A percentile compares a stretch with the other conserved stretches of the same genome.
These are phyloP conservation scores for Yarrowia keelungensis DNA, from an alignment of 805 yeast species.

Conservation along the genomic window DNA sequence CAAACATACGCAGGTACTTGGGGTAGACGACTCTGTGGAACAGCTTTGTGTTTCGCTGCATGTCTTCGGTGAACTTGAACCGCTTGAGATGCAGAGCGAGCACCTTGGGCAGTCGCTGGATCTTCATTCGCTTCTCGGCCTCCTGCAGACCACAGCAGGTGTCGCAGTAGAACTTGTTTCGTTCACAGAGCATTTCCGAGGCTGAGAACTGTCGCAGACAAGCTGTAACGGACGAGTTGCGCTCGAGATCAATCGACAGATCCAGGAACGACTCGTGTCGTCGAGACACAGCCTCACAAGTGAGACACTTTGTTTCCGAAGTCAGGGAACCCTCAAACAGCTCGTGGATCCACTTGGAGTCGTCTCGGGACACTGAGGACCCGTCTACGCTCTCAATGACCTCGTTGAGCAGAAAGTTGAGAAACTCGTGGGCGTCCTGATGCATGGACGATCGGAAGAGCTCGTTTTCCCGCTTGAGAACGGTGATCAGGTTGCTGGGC, in stretches of 20 bases:
- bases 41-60: constrained; percentile 81
- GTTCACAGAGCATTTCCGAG: constrained; percentile 81
- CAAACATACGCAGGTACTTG: constrained; percentile 67
- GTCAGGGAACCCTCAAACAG: constrained; percentile 86
- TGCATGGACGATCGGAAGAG: constrained; percentile 92
- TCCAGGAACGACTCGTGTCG: constrained; percentile 89
- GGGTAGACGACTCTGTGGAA: constrained; percentile 88
- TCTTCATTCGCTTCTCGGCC: constrained; percentile 86
- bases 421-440: constrained; percentile 97
- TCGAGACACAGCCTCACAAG: constrained; percentile 82
- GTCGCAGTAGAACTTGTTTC: constrained; percentile 93
- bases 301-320: constrained; percentile 86
- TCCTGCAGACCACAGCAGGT: constrained; percentile 89
- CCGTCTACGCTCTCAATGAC: constrained; percentile 57
- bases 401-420: constrained; percentile 84
- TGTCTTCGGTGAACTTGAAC: constrained; percentile 86
- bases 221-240: constrained; percentile 74
- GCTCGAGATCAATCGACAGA: constrained; percentile 81
- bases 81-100: constrained; percentile 87
- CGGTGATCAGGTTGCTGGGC: constrained; percentile 74
- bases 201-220: constrained; percentile 83
- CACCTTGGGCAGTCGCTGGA: constrained; percentile 77
- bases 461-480: constrained; percentile 80
- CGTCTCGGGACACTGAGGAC: constrained; percentile 6
- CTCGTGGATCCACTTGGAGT: constrained; percentile 61